phyloP scores from a whole-genome alignment of 164 flowering plant genomes.

The Berberis vulgaris region DNA sequence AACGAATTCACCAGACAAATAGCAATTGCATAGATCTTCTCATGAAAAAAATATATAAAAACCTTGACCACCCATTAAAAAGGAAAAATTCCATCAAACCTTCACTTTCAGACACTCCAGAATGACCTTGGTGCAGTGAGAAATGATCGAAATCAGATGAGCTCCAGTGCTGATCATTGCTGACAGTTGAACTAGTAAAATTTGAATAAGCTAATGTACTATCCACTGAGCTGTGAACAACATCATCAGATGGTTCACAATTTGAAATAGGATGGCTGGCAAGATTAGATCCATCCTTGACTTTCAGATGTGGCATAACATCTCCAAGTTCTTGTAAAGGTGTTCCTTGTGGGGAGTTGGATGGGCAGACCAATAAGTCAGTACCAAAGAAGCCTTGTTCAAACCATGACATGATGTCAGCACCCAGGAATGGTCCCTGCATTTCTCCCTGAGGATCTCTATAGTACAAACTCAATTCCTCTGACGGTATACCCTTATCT shows the following conservation, averaged over 20 bases:
- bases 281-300: conserved; percentile 14
- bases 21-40: conserved; percentile 5
- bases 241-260: conserved; percentile 20
- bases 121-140: conserved; percentile 20
- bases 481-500: conserved; percentile 32
- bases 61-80: neutral
- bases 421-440: conserved; percentile 89
- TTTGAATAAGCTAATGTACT: conserved; percentile 20
- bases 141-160: conserved; percentile 19
- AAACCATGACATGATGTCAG: conserved; percentile 84
- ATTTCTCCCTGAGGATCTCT: conserved; percentile 86
- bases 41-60: neutral
- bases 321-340: conserved; percentile 63
- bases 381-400: conserved; percentile 89
- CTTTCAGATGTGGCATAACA: conserved; percentile 68
- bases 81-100: conserved; percentile 17
- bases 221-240: conserved; percentile 27
- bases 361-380: conserved; percentile 69
- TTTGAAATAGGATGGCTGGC: conserved; percentile 11
- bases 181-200: conserved; percentile 10
- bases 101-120: conserved; percentile 28
- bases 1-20: neutral
- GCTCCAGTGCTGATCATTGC: conserved; percentile 20
- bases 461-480: conserved; percentile 68
- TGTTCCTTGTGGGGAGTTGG: conserved; percentile 66